Conservation (phyloP, 345 rosid species). For the Passiflora organensis region DNA sequence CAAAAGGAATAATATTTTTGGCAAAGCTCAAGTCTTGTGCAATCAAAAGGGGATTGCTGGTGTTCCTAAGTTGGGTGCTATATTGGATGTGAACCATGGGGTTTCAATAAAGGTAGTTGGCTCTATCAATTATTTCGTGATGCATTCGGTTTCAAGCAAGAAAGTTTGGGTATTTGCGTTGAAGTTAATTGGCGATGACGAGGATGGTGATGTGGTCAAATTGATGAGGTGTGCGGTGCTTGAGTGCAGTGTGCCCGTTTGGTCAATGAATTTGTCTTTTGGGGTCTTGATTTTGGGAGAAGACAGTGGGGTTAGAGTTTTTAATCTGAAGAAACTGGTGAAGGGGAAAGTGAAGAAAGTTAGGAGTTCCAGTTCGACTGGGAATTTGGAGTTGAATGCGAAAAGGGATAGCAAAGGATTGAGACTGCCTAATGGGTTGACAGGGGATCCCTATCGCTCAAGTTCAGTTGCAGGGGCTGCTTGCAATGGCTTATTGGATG, state of each 20-base stretch:
- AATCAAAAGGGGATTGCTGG: conserved; percentile 57
- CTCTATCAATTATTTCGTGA: conserved; percentile 60
- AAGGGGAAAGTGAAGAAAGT: conserved; percentile 45
- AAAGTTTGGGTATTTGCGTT: conserved; percentile 59
- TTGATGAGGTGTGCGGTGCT: conserved; percentile 69
- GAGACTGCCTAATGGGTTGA: conserved; percentile 41
- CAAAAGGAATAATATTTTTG: conserved; percentile 29
- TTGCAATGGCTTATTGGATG: conserved; percentile 37
- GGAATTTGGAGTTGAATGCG: conserved; percentile 19
- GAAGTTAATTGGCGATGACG: conserved; percentile 29
- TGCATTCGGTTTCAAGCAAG: conserved; percentile 54
- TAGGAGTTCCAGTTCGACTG: conserved; percentile 23
- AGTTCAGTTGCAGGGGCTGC: conserved; percentile 21
- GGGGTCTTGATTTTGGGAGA: conserved; percentile 69
- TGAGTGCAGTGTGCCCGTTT: conserved; percentile 59
- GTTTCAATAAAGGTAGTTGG: conserved; percentile 54
- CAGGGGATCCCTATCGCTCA: conserved; percentile 15
- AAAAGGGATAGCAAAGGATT: conserved; percentile 24
- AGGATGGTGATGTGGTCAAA: conserved; percentile 39
- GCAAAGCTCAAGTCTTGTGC: conserved; percentile 43
- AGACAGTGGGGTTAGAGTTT: conserved; percentile 60
- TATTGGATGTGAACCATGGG: conserved; percentile 52
- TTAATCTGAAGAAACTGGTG: conserved; percentile 50
- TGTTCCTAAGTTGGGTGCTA: conserved; percentile 51
- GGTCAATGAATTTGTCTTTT: conserved; percentile 50